Base-by-base conservation (phyloP, 768 basidiomycete species). In the Amanita thiersii region DNA sequence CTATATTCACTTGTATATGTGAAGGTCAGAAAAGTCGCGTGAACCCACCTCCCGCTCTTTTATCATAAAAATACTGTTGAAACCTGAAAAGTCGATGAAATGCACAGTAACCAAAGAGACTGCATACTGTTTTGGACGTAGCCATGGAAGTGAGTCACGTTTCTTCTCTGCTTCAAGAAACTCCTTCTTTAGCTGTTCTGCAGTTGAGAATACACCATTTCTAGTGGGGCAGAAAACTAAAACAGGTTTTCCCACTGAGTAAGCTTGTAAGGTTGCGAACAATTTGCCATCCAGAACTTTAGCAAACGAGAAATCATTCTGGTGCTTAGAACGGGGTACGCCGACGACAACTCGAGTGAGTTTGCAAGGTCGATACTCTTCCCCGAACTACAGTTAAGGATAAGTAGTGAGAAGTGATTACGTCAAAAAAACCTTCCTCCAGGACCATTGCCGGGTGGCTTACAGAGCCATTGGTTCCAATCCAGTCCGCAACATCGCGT, bases 141-240 rank as follows among this genome's bases (percentile, higher is more conserved):
- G 64, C 91, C 90, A 93, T 1, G 89, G 89, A 5, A 88, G 47
- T 4, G 52, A 47, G 29, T 67, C 53, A 50, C 64, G 74, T 35
- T 61, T 65, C 20, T 66, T 63, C 51, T 72, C 64, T 0, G 74
- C 70, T 37, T 77, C 72, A 40, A 69, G 62, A 25, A 4, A n/a
- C 28, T 10, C 9, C n/a, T 8, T 19, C 9, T 8, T 30, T 21
- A 30, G 29, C 29, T 30, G 14, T 30, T 9, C 29, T 14, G 29
- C 14, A 9, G 29, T 9, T 30, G 29, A 30, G 3, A 41, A n/a
- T 38, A 29, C 50, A 84, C 90, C 82, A 69, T 86, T 92, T 50
- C 94, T 72, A 2, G 94, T 97, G 12, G 88, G 69, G 48, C 82
- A 85, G 56, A 99, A 99, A 5, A 98, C 62, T 37, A 99, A 62